phyloP scores from a whole-genome alignment of 148 eudicot species.

The Linanthus parryae region DNA sequence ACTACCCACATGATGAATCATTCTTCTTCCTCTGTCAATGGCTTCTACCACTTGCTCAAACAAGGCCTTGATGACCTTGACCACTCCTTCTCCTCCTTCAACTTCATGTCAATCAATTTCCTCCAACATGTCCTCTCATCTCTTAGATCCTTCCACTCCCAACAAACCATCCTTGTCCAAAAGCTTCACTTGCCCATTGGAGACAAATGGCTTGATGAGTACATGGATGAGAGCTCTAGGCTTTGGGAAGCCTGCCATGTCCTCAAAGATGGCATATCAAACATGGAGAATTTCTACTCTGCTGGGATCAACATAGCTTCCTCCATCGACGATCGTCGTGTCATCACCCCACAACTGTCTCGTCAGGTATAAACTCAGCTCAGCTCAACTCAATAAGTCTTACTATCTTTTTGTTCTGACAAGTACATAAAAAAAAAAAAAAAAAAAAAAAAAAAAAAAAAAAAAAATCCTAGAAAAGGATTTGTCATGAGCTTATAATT shows the following conservation, averaged over 20 bases:
- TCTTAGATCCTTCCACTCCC: conserved; percentile 43
- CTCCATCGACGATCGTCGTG: conserved; percentile 21
- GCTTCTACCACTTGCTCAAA: conserved; percentile 41
- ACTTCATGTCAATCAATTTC: conserved; percentile 39
- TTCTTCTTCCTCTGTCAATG: conserved; percentile 36
- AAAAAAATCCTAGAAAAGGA: no score
- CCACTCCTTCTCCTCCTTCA: conserved; percentile 24
- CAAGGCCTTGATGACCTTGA: conserved; percentile 36
- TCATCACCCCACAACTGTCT: conserved; percentile 25
- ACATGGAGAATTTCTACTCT: conserved; percentile 34
- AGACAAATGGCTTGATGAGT: conserved; percentile 57
- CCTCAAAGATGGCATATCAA: conserved; percentile 28
- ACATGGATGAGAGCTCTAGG: conserved; percentile 57
- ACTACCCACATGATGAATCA: conserved; percentile 28
- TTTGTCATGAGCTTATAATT: no score
- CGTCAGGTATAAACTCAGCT: conserved; percentile 25
- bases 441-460: no score
- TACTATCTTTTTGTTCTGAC: no score
- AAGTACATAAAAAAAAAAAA: no score
- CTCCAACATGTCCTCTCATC: conserved; percentile 41
- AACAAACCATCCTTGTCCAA: conserved; percentile 30
- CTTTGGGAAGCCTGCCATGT: conserved; percentile 56
- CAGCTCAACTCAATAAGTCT: neutral
- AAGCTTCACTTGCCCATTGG: conserved; percentile 39
- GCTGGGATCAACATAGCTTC: conserved; percentile 25